Conservation (phyloP, 176 grass and related monocot species). For the Rhynchospora pubera region DNA sequence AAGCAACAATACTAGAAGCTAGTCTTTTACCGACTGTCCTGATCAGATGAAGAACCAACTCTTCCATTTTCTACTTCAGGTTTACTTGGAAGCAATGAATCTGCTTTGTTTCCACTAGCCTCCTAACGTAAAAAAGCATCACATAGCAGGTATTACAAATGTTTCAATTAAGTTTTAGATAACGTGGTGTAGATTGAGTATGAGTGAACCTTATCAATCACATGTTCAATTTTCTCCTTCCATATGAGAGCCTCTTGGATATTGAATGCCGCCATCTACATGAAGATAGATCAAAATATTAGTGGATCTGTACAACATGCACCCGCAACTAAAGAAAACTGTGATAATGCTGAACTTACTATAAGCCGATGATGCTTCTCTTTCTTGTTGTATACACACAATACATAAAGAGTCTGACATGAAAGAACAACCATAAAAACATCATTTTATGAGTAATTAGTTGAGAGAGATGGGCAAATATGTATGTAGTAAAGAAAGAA, state of each 20-base stretch:
- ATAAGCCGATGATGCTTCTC: slow-evolving; percentile 81
- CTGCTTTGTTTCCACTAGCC: slow-evolving; percentile 42
- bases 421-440: neutral
- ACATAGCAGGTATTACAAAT: neutral
- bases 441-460: neutral
- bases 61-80: slow-evolving; percentile 51
- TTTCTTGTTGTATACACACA: slow-evolving; percentile 95
- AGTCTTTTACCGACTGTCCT: slow-evolving; percentile 75
- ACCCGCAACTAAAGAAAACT: neutral
- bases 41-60: slow-evolving; percentile 70
- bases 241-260: slow-evolving; percentile 91
- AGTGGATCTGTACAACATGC: neutral
- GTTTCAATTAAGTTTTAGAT: neutral
- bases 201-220: slow-evolving; percentile 76
- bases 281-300: slow-evolving; percentile 11
- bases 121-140: neutral
- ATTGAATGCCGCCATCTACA: slow-evolving; percentile 96
- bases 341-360: slow-evolving; percentile 25
- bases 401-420: slow-evolving; percentile 75
- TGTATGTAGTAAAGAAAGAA: neutral
- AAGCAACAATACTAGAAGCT: slow-evolving; percentile 14
- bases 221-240: slow-evolving; percentile 97
- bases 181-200: neutral
- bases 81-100: slow-evolving; percentile 38
- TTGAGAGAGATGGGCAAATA: neutral